Base-by-base conservation (phyloP, 768 basidiomycete species). In the Lepiota subincarnata region DNA sequence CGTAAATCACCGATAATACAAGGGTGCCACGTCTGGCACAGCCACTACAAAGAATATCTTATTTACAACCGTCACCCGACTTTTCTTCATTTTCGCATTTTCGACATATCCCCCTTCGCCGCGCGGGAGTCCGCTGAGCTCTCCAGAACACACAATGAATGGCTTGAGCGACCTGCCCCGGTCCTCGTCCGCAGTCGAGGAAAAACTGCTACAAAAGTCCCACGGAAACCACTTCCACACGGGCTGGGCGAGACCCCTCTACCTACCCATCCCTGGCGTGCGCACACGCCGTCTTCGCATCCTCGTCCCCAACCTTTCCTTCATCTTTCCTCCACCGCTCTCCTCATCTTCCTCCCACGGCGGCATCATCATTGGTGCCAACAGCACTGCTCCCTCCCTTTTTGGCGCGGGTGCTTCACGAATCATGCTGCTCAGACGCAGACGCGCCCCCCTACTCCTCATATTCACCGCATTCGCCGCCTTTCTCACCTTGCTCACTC, bases 251-350 rank as follows among this genome's bases (percentile, higher is more conserved):
- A 69, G 79, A 40, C 79, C 83, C 34, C 62, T 85, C 49, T 77
- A 76, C 44, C 58, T 85, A 18, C 75, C 85, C 39, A 78, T 87
- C 46, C 80, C 84, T 38, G 81, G 82, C 57, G 68, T 83, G 3
- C 73, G 68, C 55, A 73, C 76, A 47, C 82, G 84, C 58, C 76
- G 80, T 34, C 70, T 87, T 11, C 79, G 82, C 41, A 68, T 88
- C 22, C 73, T 78, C 54, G 64, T 85, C 6, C 83, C 85, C 47
- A 81, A 82, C 55, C 63, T 80, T 35, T 66, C 70, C 26, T 69
- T 74, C 56, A 64, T 82, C 59, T 74, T 74, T 58, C 73, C 71
- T 31, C 67, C 6, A 31, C 8, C 31, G 8, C 31, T 11, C 3
- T 6, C 10, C 7, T 31, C 10, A 31, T 22, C 31, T 10, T 31